These are phyloP conservation scores for Podospora australis DNA, from an alignment of 495 filamentous ascomycete genomes.

Conservation along the genomic window DNA sequence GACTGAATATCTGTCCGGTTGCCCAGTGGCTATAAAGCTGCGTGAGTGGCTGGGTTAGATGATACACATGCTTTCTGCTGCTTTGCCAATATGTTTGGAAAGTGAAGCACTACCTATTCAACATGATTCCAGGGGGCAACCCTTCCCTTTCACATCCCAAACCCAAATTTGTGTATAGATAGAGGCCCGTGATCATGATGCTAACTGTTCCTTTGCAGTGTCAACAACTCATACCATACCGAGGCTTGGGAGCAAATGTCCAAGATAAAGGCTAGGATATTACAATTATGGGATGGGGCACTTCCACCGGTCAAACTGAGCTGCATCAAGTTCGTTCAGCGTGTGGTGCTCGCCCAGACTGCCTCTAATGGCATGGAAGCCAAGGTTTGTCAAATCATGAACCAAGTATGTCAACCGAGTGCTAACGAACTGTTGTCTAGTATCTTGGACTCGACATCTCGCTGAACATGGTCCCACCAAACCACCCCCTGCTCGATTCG, in stretches of 20 bases:
- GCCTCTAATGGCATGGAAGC: conserved; percentile 75
- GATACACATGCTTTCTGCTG: too few species aligned
- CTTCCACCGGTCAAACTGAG: conserved; percentile 72
- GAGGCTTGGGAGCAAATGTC: conserved; percentile 81
- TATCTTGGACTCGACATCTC: conserved; percentile 84
- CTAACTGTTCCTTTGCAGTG: conserved; percentile 46
- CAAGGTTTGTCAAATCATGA: conserved; percentile 53
- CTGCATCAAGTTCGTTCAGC: conserved; percentile 95
- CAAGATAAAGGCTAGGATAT: conserved; percentile 79
- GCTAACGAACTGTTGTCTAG: conserved; percentile 36
- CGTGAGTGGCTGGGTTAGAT: too few species aligned
- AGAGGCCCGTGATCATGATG: too few species aligned
- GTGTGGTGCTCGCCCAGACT: conserved; percentile 87
- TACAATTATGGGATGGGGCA: conserved; percentile 82
- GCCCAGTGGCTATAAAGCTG: too few species aligned
- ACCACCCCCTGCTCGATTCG: conserved; percentile 69
- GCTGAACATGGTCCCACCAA: conserved; percentile 72
- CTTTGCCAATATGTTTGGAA: too few species aligned
- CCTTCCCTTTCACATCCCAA: too few species aligned
- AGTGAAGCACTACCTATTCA: too few species aligned
- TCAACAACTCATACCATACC: conserved; percentile 73
- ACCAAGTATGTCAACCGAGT: conserved; percentile 5
- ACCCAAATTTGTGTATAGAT: too few species aligned
- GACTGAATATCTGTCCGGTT: too few species aligned
- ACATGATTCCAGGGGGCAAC: too few species aligned